Conservation (phyloP, 805 yeast species). For the Candida koratica region DNA sequence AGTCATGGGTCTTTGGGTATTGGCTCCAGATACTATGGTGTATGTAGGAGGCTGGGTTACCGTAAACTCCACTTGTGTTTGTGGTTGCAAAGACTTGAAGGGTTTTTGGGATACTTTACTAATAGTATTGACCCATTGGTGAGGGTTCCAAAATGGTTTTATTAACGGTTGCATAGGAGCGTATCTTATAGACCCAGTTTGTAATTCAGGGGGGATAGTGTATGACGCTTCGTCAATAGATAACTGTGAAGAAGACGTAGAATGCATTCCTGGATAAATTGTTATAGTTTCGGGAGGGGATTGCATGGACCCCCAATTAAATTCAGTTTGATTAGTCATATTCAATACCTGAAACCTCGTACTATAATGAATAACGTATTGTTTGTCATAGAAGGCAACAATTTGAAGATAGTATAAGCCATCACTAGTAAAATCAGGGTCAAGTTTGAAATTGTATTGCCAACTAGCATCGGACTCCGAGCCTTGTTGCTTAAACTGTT, state of each 20-base stretch:
- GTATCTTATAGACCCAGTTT: slow-evolving; percentile 13
- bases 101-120: not conserved
- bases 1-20: slow-evolving; percentile 6
- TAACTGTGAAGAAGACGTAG: not conserved
- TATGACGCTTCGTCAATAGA: slow-evolving; percentile 7
- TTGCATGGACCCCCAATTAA: slow-evolving; percentile 11
- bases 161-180: slow-evolving; percentile 16
- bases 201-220: slow-evolving; percentile 14
- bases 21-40: slow-evolving; percentile 7
- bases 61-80: slow-evolving; percentile 13
- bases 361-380: slow-evolving; percentile 13
- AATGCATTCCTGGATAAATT: slow-evolving; percentile 2
- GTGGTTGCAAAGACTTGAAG: slow-evolving; percentile 2
- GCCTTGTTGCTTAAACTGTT: not conserved
- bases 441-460: slow-evolving; percentile 3
- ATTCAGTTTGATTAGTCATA: slow-evolving; percentile 6
- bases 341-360: slow-evolving; percentile 9
- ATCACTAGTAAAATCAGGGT: slow-evolving; percentile 5
- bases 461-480: not conserved
- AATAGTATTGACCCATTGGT: slow-evolving; percentile 6
- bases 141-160: slow-evolving; percentile 4
- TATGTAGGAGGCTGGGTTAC: slow-evolving; percentile 16
- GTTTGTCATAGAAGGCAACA: slow-evolving; percentile 6
- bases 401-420: slow-evolving; percentile 15
- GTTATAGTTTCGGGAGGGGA: slow-evolving; percentile 8